A percentile compares a stretch with the other conserved stretches of the same genome.
Conservation (phyloP, 805 yeast genomes). For the Candida caryicola region DNA sequence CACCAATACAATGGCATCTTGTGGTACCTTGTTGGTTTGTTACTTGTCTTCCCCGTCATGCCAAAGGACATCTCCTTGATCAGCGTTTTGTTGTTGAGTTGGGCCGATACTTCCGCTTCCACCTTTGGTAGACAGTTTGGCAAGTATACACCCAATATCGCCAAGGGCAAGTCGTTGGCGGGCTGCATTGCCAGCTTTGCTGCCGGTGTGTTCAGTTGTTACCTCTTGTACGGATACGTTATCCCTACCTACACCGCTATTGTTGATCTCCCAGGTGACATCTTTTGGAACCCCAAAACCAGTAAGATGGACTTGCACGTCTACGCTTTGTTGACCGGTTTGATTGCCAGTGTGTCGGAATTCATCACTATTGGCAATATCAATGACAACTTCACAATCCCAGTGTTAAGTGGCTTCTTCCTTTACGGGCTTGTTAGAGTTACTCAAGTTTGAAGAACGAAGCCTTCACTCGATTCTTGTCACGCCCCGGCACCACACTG, state of each 20-base stretch:
- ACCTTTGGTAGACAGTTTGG: constrained; percentile 89
- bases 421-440: constrained; percentile 47
- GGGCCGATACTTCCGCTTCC: constrained; percentile 98
- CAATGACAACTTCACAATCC: constrained; percentile 95
- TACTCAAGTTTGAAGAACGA: too few species aligned
- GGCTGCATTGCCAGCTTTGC: constrained; percentile 86
- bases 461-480: too few species aligned
- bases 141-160: constrained; percentile 72
- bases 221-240: constrained; percentile 67
- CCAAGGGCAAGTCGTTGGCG: constrained; percentile 77
- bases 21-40: constrained; percentile 80
- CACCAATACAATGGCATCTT: constrained; percentile 75
- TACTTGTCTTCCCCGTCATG: constrained; percentile 63
- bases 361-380: constrained; percentile 70
- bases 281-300: constrained; percentile 63
- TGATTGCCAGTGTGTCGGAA: constrained; percentile 84
- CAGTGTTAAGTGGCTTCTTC: constrained; percentile 74
- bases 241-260: constrained; percentile 56
- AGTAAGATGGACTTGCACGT: constrained; percentile 53
- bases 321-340: constrained; percentile 64
- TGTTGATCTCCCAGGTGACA: constrained; percentile 53
- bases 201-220: constrained; percentile 67
- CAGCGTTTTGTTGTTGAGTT: constrained; percentile 77
- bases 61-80: constrained; percentile 80
- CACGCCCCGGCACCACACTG: background rate